Conservation (phyloP, 805 yeast species). For the Yamadazyma nakazawae region DNA sequence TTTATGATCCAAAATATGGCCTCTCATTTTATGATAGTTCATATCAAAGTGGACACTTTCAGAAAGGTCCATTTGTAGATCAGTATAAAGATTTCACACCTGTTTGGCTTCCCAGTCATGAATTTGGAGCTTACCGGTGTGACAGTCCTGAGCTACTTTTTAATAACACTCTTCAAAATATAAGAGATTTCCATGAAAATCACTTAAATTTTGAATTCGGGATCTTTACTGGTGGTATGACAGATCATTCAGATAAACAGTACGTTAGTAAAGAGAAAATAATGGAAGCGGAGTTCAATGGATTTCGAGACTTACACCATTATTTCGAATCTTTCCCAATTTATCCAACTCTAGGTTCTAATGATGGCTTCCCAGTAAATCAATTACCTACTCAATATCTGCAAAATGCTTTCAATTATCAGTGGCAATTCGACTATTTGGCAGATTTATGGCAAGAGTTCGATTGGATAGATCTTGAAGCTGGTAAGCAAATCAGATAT, state of each 20-base stretch:
- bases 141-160: constrained; percentile 63
- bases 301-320: constrained; percentile 57
- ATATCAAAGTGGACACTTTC: constrained; percentile 22
- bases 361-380: constrained; percentile 67
- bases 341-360: constrained; percentile 62
- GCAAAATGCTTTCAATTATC: constrained; percentile 22
- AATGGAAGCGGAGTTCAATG: constrained; percentile 65
- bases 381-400: constrained; percentile 52
- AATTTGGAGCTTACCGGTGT: constrained; percentile 61
- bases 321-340: constrained; percentile 52
- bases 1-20: constrained; percentile 17
- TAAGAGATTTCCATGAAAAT: constrained; percentile 18
- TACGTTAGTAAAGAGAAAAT: constrained; percentile 54
- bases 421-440: constrained; percentile 39
- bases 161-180: constrained; percentile 49
- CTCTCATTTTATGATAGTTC: constrained; percentile 25
- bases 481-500: constrained; percentile 26
- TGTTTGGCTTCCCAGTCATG: constrained; percentile 48
- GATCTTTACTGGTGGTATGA: constrained; percentile 69
- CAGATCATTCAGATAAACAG: constrained; percentile 56
- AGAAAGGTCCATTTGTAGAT: constrained; percentile 25
- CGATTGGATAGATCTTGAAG: constrained; percentile 33
- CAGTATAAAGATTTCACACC: constrained; percentile 12
- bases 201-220: constrained; percentile 52
- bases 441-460: constrained; percentile 31